Evolutionary conservation across 768 basidiomycete genomes (phyloP), one percentile per base, ranked within the genome.

Genomic region (Dioszegia crocea): DNA sequence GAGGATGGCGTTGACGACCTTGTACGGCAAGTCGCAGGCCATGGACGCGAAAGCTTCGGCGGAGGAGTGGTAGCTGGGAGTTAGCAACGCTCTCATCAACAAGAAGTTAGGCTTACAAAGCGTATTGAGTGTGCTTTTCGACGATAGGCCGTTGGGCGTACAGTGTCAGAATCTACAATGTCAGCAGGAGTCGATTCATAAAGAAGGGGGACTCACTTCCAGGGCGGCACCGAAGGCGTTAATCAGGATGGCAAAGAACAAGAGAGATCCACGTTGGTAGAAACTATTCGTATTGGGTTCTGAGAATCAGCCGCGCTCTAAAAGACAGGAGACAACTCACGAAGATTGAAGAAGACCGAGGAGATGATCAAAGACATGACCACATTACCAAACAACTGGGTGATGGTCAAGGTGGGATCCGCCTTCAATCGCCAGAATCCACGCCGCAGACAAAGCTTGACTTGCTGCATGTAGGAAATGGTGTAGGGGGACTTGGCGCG

Each of bases 231-330:
- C 73, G 59, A 81, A 80, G n/a, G 80, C 79, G 45, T 84, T 85
- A 0, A 84, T 83, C 43, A 91, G 75, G 58, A 89, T 75, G 16
- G 84, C 84, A 38, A 81, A 72, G 64, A 76, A 75, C 24, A 73
- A 53, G 44, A 67, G 33, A 26, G 64, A 52, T 11, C 73, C 75
- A 36, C 69, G 60, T 19, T 60, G 61, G 56, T 64, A 71, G 56
- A 76, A 75, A 55, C 65, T 67, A 14, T 43, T 55, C 23, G 75
- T 74, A 11, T 56, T 63, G n/a, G 60, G 59, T 53, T 62, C 54
- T 56, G 41, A n/a, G 3, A 1, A 21, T 56, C 33, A 56, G 54
- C 54, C 2, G 11, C 5, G n/a, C 19, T 17, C 29, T 19, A 29
- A 21, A 6, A 5, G 27, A 16, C 10, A 16, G 5, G 51, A 14